Evolutionary conservation across 2,329 filamentous ascomycete species (phyloP).

Genomic region (Fusarium beomiforme): DNA sequence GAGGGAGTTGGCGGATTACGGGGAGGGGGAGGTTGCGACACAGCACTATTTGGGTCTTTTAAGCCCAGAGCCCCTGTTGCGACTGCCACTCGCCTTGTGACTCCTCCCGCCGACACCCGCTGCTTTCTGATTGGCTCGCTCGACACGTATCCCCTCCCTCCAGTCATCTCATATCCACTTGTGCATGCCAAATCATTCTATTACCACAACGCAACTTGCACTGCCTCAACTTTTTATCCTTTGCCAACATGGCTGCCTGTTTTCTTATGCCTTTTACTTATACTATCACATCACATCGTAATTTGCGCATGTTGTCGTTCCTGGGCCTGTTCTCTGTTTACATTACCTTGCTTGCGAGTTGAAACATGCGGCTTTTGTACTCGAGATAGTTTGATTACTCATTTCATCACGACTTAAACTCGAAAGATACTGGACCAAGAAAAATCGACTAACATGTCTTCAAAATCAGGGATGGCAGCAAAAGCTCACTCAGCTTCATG

Average conservation of each 20-base stretch:
- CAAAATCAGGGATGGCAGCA: slow-evolving; percentile 85
- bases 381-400: not conserved
- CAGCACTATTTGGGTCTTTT: slow-evolving; percentile 67
- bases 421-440: not conserved
- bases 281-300: not conserved
- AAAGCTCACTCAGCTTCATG: slow-evolving; percentile 84
- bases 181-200: slow-evolving; percentile 17
- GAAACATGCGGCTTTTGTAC: not conserved
- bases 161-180: slow-evolving; percentile 24
- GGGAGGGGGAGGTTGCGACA: slow-evolving; percentile 55
- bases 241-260: not conserved
- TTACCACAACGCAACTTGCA: slow-evolving; percentile 16
- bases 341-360: not conserved
- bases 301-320: not conserved
- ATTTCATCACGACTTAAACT: not conserved
- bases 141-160: slow-evolving; percentile 4
- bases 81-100: slow-evolving; percentile 33
- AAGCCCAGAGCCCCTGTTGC: slow-evolving; percentile 51
- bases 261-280: not conserved
- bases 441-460: slow-evolving; percentile 35
- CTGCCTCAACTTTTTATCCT: not conserved
- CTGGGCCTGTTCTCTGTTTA: not conserved
- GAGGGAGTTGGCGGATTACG: slow-evolving; percentile 42
- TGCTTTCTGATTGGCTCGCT: slow-evolving; percentile 35
- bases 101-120: slow-evolving; percentile 28